Base-by-base conservation (phyloP, 306 rosid genomes). In the Prunus fruticosa region DNA sequence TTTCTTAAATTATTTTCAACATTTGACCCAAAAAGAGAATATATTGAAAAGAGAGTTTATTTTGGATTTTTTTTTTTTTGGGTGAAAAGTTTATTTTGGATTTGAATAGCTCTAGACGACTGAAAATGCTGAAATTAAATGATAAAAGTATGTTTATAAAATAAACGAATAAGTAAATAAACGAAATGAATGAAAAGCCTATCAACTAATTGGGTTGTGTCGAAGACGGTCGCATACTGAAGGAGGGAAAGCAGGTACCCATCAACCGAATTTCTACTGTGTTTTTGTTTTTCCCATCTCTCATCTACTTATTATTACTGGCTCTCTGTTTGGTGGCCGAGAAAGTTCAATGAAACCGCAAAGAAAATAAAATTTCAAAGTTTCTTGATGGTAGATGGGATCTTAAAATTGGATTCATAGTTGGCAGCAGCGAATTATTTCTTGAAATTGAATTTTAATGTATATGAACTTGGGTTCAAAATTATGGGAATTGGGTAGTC, bases 261-360 rank as follows among this genome's bases (percentile, higher is more conserved):
- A 62, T 14, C 43, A 28, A 62, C 20, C 66, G 3, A 22, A 11
- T 56, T 12, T 27, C 2, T n/a, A 25, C 4, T 56, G 7, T 56
- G 27, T 15, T 14, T 62, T 28, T 51, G 10, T 70, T 18, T 49
- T 27, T 51, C 22, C 62, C 62, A 51, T 50, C 10, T 51, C 14
- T 70, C 38, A 23, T 69, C 12, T 12, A 3, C 34, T 22, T 23
- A 15, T 23, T 22, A 43, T 46, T 23, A 16, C 0, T 22, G 1
- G 6, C 18, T 49, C 4, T 41, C 27, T 71, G 78, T 79, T 79
- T 54, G 77, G 23, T 64, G 53, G 47, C 66, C 38, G 25, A 49
- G 78, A 74, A 74, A 74, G 22, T 28, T 18, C n/a, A 30, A 50
- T 25, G 3, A 28, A 14, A 11, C 7, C 50, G 4, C n/a, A 32